Conservation (phyloP, 139 green algal species). For the Tetratostichococcus sp. region DNA sequence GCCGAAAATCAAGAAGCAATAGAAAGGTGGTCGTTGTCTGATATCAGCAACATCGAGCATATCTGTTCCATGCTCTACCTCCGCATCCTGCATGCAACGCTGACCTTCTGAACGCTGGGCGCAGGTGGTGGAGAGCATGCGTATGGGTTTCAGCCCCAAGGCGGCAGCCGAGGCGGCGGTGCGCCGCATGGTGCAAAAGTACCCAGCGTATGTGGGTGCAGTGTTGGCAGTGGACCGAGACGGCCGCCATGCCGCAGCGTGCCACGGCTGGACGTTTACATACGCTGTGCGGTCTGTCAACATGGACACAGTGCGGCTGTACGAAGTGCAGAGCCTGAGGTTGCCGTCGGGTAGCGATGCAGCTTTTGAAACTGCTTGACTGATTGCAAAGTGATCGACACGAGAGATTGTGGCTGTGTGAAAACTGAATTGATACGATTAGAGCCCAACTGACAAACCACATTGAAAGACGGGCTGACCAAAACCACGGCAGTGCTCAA, state of each 20-base stretch:
- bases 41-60: too few relatives aligned
- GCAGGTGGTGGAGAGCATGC: slow-evolving; percentile 65
- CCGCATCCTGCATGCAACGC: neutral
- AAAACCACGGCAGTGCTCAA: too few relatives aligned
- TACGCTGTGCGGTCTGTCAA: slow-evolving; percentile 14
- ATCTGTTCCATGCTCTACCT: too few relatives aligned
- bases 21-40: too few relatives aligned
- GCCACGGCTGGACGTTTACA: slow-evolving; percentile 38
- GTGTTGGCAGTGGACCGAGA: slow-evolving; percentile 32
- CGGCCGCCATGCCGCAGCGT: slow-evolving; percentile 34
- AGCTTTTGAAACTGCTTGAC: too few relatives aligned
- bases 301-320: neutral
- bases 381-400: too few relatives aligned
- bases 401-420: too few relatives aligned
- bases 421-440: too few relatives aligned
- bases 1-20: too few relatives aligned
- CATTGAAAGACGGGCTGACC: too few relatives aligned
- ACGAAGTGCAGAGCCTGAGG: neutral
- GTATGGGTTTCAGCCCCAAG: slow-evolving; percentile 37
- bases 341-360: neutral
- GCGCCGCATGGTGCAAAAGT: slow-evolving; percentile 30
- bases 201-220: slow-evolving; percentile 41
- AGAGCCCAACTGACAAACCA: too few relatives aligned
- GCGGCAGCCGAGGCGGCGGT: slow-evolving; percentile 52
- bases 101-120: too few relatives aligned